Base-by-base conservation (phyloP, 768 basidiomycete species). In the Macrocybe gigantea region DNA sequence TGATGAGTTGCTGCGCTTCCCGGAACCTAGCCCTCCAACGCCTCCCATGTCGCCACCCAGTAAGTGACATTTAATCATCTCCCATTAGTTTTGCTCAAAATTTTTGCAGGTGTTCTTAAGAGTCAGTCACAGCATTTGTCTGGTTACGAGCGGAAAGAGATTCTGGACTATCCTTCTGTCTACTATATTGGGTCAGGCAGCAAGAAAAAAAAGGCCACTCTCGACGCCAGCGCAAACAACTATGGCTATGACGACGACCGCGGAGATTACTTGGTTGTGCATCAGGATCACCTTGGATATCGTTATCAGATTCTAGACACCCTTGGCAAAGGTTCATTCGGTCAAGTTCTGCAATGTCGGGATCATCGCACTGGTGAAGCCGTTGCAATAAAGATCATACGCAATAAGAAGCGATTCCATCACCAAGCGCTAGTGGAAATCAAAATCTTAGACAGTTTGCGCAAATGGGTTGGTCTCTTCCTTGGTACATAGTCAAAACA, bases 351-450 rank as follows among this genome's bases (percentile, higher is more conserved):
- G 13, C 86, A 90, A 61, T 97, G 95, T 65, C 84, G 95, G 37
- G 96, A 98, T 67, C 91, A 98, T 62, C 83, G 82, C 59, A 93
- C 93, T 9, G 96, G 96, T 7, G 80, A 89, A 58, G 93, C 92
- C n/a, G 91, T 98, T 7, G 96, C 96, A 12, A 84, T 99, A 71
- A 99, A 99, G 76, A 98, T 99, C 53, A 98, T 99, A 57, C 83
- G 96, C 36, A 98, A 98, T 73, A 98, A 97, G 76, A 97, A 98
- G 67, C 79, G 96, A 41, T 98, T 98, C 73, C 94, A 98, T 64
- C 91, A 95, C 58, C 96, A 98, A 64, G 96, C 95, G 1, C 65
- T 98, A 38, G 94, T 98, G n/a, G 96, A 98, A 70, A 95, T 98
- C 68, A 97, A 97, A 69, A 97, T 99, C 49, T 71, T 99, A 53